phyloP scores from a whole-genome alignment of 78 protist genomes.

The Cavenderia fasciculata region DNA sequence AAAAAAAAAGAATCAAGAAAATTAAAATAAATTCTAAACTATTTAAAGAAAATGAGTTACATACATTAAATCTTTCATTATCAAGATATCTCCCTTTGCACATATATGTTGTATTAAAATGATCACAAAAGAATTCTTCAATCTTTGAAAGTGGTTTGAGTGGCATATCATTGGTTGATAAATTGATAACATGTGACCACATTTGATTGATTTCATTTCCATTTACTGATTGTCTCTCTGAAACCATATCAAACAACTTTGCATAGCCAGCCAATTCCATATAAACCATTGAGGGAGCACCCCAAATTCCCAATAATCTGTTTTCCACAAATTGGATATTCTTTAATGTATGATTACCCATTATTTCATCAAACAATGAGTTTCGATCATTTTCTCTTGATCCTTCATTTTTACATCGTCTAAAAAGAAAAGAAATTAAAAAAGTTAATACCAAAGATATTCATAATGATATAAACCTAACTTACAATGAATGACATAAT shows the following conservation, averaged over 20 bases:
- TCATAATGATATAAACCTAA: background rate
- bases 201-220: background rate
- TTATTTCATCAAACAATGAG: background rate
- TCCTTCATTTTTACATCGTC: background rate
- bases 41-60: background rate
- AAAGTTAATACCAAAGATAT: background rate
- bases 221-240: background rate
- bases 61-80: background rate
- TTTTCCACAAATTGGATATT: constrained; percentile 13
- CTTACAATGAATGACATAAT: constrained; percentile 23
- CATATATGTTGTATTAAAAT: background rate
- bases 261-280: constrained; percentile 14
- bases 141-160: background rate
- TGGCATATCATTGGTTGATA: constrained; percentile 66
- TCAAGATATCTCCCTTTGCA: too few species aligned
- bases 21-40: background rate
- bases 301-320: constrained; percentile 36
- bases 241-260: constrained; percentile 29
- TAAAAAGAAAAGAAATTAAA: background rate
- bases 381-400: background rate
- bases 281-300: constrained; percentile 38
- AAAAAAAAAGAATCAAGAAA: background rate
- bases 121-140: constrained; percentile 7
- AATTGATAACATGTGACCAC: constrained; percentile 61
- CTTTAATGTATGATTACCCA: background rate